These are phyloP conservation scores for Dinochytrium kinnereticum DNA, from an alignment of 371 early-diverging fungal species.

Conservation along the genomic window DNA sequence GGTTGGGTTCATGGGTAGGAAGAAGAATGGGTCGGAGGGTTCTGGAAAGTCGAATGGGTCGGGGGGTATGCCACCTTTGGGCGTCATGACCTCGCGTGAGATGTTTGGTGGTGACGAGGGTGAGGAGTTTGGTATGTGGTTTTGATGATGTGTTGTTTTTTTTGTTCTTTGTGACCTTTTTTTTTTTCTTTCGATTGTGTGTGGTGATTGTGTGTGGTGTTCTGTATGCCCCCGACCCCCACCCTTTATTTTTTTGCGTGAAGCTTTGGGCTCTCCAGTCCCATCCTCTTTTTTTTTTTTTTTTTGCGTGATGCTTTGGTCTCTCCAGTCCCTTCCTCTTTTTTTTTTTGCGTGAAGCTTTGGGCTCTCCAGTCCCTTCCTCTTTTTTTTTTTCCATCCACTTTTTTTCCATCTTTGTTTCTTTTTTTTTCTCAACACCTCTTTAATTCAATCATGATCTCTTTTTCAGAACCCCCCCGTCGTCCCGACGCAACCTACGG, in stretches of 20 bases:
- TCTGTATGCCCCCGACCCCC: too few species aligned
- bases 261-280: too few species aligned
- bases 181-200: not conserved
- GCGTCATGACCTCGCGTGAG: not conserved
- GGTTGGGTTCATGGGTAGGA: not conserved
- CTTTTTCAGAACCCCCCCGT: too few species aligned
- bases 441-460: too few species aligned
- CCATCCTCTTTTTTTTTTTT: too few species aligned
- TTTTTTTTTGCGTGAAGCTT: too few species aligned
- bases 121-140: not conserved
- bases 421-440: not conserved
- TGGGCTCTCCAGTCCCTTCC: too few species aligned
- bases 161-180: not conserved
- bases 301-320: too few species aligned
- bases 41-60: not conserved
- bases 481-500: too few species aligned
- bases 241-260: too few species aligned
- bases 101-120: not conserved
- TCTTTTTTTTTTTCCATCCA: not conserved
- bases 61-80: not conserved
- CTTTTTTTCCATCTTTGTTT: not conserved
- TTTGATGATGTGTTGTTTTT: not conserved
- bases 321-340: too few species aligned
- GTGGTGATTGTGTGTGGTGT: too few species aligned
- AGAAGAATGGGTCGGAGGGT: conserved; percentile 2